Evolutionary conservation across 176 grass and related monocot species (phyloP).

Genomic region (Carex kokanica): DNA sequence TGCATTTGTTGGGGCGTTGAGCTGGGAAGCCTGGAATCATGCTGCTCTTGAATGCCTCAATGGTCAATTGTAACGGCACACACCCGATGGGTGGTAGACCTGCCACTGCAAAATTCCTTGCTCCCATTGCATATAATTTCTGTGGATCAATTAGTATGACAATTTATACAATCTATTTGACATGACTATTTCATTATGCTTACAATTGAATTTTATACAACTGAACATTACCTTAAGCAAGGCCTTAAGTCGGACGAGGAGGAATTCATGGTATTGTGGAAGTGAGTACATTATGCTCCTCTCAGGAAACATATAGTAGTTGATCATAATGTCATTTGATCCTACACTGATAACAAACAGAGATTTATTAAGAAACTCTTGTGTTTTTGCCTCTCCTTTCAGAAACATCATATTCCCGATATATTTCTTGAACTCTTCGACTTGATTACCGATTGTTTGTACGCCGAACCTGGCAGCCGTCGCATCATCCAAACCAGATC

Average conservation of each 20-base stretch:
- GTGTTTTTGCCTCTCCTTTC: constrained; percentile 13
- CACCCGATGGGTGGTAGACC: background rate
- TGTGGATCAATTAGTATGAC: background rate
- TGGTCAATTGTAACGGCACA: background rate
- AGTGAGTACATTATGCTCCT: constrained; percentile 22
- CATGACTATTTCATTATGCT: background rate
- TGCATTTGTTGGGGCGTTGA: background rate
- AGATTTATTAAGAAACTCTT: constrained; percentile 36
- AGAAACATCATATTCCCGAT: constrained; percentile 18
- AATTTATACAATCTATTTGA: background rate
- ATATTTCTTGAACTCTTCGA: constrained; percentile 38
- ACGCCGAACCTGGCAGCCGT: constrained; percentile 31
- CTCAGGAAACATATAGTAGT: constrained; percentile 34
- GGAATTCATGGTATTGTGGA: constrained; percentile 37
- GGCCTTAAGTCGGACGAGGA: constrained; percentile 31
- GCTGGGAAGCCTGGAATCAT: background rate
- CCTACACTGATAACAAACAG: constrained; percentile 45
- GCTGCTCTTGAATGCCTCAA: background rate
- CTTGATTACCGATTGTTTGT: constrained; percentile 34
- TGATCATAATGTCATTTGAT: constrained; percentile 55
- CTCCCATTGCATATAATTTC: constrained; percentile 2
- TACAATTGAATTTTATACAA: background rate
- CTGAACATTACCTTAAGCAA: constrained; percentile 36
- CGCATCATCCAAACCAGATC: constrained; percentile 55
- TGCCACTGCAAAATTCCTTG: constrained; percentile 2